Base-by-base conservation (phyloP, 2,329 filamentous ascomycete genomes). In the Aspergillus brasiliensis region DNA sequence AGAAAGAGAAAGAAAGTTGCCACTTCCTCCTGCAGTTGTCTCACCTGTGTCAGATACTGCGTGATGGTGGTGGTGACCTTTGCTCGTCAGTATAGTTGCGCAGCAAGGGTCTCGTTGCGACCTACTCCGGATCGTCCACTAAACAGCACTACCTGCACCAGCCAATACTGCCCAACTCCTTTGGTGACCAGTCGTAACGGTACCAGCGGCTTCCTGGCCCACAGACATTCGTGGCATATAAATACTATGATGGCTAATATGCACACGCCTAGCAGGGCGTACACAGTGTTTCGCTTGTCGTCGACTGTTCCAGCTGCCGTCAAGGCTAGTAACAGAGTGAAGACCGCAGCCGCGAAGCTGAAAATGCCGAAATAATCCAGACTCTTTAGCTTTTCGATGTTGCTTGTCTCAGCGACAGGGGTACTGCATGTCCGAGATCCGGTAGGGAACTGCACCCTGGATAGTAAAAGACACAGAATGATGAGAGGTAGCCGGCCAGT, bases 81-180 rank as follows among this genome's bases (percentile, higher is more conserved):
- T 7, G 2, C 6, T 31, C 19, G 51, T 44, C n/a, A 44, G 15
- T 40, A 19, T 5, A n/a, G n/a, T 15, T 42, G 13, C 2, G 25
- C 15, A 15, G 7, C 8, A 19, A 19, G n/a, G 13, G 10, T 4
- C 17, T 34, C 2, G 31, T 34, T 34, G 2, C 15, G 0, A 49
- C 54, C 25, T 25, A 57, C 42, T 21, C 42, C 54, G 17, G 17
- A 28, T 5, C 54, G 28, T 17, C 54, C 54, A 5, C 54, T 40
- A 37, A 57, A 57, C 11, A 49, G 3, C 13, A 51, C 13, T 7
- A 57, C 21, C 19, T 49, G 42, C 19, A 49, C 42, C 44, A 57
- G 28, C 54, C 54, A 57, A 28, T 48, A 57, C 28, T 48, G 44
- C 4, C 44, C 54, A n/a, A 57, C 31, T 3, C 46, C 54, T 23